Evolutionary conservation across 306 rosid species (phyloP).

Genomic region (Cyclanthera cordifolia): DNA sequence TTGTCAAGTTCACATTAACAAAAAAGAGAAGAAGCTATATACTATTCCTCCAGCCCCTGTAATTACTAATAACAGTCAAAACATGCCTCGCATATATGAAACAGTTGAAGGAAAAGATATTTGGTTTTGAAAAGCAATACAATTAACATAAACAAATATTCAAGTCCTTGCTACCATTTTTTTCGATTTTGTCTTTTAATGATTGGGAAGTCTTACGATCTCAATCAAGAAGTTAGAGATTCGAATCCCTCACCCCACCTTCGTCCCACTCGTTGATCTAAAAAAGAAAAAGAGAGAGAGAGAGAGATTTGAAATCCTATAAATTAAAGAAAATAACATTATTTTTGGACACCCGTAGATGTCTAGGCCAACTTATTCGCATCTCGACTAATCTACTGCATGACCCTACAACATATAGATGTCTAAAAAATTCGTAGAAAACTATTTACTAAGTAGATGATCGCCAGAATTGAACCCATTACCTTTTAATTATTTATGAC

Average conservation of each 20-base stretch:
- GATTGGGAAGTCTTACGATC: neutral
- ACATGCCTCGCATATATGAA: neutral
- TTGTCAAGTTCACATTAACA: constrained; percentile 1
- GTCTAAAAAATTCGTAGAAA: no score
- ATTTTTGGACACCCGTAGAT: no score
- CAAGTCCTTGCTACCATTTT: neutral
- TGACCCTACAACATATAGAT: no score
- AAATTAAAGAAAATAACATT: no score
- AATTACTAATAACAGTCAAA: neutral
- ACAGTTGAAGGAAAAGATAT: neutral
- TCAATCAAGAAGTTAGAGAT: no score
- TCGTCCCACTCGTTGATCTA: neutral
- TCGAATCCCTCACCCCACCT: no score
- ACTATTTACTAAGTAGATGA: no score
- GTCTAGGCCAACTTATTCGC: no score
- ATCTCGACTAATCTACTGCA: no score
- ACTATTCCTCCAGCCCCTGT: neutral
- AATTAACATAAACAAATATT: neutral
- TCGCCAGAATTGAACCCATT: no score
- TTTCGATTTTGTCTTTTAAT: constrained; percentile 5
- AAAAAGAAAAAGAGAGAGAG: neutral
- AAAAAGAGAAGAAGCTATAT: neutral
- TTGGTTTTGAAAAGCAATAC: neutral
- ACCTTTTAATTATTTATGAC: no score
- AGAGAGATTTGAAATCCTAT: neutral